Base-by-base conservation (phyloP, 192 early-diverging fungal species). In the Gamsiella multidivaricata region DNA sequence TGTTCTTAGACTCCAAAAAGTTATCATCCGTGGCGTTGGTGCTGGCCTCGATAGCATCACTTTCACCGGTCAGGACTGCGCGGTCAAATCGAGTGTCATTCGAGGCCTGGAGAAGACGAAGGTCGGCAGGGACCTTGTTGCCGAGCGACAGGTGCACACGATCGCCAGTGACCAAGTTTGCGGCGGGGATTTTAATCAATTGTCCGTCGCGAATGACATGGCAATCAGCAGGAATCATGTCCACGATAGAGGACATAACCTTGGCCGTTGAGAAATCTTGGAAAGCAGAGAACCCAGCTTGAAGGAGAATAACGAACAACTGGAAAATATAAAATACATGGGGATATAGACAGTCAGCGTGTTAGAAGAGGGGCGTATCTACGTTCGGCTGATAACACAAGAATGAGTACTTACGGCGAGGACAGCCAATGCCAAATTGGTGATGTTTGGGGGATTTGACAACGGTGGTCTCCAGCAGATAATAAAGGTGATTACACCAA, bases 11-110 rank as follows among this genome's bases (percentile, higher is more conserved):
- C 81, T 95, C 95, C 32, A 95, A 70, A 52, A 89, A 87, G 61
- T 91, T 93, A 5, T 86, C 83, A 83, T 91, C 91, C 8, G 93
- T 96, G 46, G 69, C 49, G 20, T 86, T 80, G 32, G 83, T 82
- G 15, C 84, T 86, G 20, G 86, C 92, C 39, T 82, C 79, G 26
- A 95, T 86, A 8, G 89, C 83, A 23, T 91, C 86, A 9, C 87
- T 78, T 63, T 92, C 90, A 28, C 96, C 96, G 17, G 96, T 95
- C 42, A 96, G 79, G 52, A 89, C 78, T 22, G 91, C 87, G 11
- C 91, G 87, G 81, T 97, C 96, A 63, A 96, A 89, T 67, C 83
- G 79, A n/a, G 92, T 58, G 55, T 94, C 94, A 32, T 85, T 84
- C 14, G 88, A 87, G 7, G 82, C 78, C 36, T 91, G 69, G 14